Base-by-base conservation (phyloP, 2,329 filamentous ascomycete species). In the Whalleya microplaca region DNA sequence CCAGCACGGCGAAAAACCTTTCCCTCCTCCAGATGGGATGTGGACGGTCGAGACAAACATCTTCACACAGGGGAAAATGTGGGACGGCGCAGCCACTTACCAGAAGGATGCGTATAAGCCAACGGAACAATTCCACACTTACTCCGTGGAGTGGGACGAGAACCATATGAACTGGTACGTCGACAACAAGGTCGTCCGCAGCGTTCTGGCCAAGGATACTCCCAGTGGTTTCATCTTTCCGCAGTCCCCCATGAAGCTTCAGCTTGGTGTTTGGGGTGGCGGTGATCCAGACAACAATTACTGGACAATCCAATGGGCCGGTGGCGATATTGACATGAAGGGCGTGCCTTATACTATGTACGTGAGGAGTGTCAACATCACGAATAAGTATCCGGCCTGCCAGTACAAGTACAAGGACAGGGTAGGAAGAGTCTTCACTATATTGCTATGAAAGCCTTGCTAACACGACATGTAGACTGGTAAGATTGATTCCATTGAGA, bases 121-220 rank as follows among this genome's bases (percentile, higher is more conserved):
- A 23, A 62, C 66, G 16, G 64, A 63, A 21, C 64, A 67, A 27
- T 70, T 72, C 48, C 70, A 71, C 46, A 72, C 66, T 16, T 72
- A 72, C 44, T 71, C 70, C 2, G 67, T 72, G 7, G 69, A 72
- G 42, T 72, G 70, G 70, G 69, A 71, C 41, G 65, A 68, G 27
- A 56, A 53, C 19, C 62, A 67, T 21, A 61, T 71, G 37, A 58
- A 53, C 42, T 72, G 70, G 69, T 67, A 62, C 9, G 65, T 71
- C 18, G 68, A 71, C 53, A 61, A 67, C 41, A 65, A 64, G 44
- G 56, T 71, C 14, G 57, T 68, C 19, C 65, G 70, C 9, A 66
- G 61, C 23, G 51, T 69, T 37, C 55, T 57, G 47, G 61, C 63
- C n/a, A 58, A 63, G 44, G 59, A 65, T 32, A 64, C 59, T 5